Percentiles rank a stretch among this genome's conserved stretches.
Conservation (phyloP, 257 asterid genomes). For the Parsonsia alboflavescens region DNA sequence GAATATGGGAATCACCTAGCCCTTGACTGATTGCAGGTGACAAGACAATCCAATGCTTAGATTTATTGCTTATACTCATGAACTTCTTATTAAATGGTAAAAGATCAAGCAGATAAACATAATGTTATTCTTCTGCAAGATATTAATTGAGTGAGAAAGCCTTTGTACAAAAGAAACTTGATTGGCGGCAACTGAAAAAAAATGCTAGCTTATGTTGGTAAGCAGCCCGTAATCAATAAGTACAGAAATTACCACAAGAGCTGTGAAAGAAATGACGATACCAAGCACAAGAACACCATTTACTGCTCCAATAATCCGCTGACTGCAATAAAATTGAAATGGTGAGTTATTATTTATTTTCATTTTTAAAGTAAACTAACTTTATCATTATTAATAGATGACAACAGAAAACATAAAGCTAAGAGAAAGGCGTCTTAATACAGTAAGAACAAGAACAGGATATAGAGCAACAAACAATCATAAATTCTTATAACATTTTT, state of each 20-base stretch:
- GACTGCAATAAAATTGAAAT: constrained; percentile 43
- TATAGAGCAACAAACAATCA: not conserved
- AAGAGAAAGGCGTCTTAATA: not conserved
- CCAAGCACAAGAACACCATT: constrained; percentile 75
- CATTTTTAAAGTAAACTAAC: not conserved
- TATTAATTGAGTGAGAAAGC: not conserved
- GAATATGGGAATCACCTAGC: not conserved
- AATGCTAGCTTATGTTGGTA: not conserved
- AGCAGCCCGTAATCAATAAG: constrained; percentile 1
- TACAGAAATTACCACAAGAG: constrained; percentile 68
- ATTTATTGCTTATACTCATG: not conserved
- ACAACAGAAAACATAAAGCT: not conserved
- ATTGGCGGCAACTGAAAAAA: not conserved
- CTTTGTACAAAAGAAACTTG: not conserved
- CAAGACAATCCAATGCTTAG: not conserved
- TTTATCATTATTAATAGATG: not conserved
- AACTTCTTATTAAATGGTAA: not conserved
- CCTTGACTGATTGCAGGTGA: not conserved
- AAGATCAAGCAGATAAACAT: not conserved
- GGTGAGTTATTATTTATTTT: not conserved
- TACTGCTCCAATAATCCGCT: constrained; percentile 74
- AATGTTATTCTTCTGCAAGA: not conserved
- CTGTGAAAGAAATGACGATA: constrained; percentile 58
- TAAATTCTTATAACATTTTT: no score
- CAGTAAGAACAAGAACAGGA: not conserved